Evolutionary conservation across 768 basidiomycete species (phyloP), one percentile per base, ranked within the genome.

Genomic region (Hortiboletus flavorubellus): DNA sequence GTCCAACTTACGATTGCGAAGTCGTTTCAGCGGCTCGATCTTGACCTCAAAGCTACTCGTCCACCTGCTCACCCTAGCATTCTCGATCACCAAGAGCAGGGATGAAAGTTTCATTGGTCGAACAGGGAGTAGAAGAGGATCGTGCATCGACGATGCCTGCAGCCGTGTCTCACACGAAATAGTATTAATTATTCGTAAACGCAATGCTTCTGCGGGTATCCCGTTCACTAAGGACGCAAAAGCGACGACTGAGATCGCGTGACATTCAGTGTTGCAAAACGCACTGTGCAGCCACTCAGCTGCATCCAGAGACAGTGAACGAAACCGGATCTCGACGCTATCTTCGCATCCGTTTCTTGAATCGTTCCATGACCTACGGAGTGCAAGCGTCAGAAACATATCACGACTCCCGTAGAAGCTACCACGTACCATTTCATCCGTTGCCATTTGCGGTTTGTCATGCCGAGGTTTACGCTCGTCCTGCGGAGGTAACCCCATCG

Each of bases 261-360:
- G 33, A 23, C 33, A 18, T n/a, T 38, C 14, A 8, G 30, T 33
- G 42, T 15, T 5, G 26, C 26, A 26, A 26, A 26, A 26, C 26
- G 26, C 26, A 26, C 5, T 26, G 21, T 21, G 26, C n/a, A 18
- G 31, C 6, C 18, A 18, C 41, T 16, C 5, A 26, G 26, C 26
- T n/a, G n/a, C 21, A 9, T 10, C 8, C n/a, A 15, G 12, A 61
- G 58, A 63, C 52, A 53, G 37, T 6, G 21, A 70, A 78, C 74
- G 18, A 48, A 15, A 31, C 2, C 26, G 26, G 26, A 26, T 26
- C 26, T 4, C 26, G 31, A 33, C 4, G 55, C 74, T 73, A 91
- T 68, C 87, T 89, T 39, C 88, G 83, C 90, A 93, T 92, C 54
- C 94, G 78, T 75, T 98, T 97, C 80, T 96, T 98, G 80, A 98